Percentiles rank a stretch among this genome's conserved stretches.
These are phyloP conservation scores for Coemansia interrupta DNA, from an alignment of 192 early-diverging fungal species.

Conservation along the genomic window DNA sequence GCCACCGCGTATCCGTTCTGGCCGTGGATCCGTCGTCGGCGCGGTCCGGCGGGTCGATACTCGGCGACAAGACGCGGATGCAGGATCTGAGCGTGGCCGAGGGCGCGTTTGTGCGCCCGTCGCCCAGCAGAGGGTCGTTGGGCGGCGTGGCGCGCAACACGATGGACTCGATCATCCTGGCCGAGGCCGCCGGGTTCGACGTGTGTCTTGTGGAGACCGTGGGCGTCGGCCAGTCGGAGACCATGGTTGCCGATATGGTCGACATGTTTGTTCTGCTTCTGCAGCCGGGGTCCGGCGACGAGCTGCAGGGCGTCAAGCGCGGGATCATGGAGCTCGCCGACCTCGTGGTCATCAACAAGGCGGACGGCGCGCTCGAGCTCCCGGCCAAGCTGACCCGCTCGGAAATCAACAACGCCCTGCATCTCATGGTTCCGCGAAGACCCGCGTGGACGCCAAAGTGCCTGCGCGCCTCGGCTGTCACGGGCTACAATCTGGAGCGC, in stretches of 20 bases:
- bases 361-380: conserved; percentile 64
- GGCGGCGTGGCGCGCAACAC: conserved; percentile 79
- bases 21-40: conserved; percentile 82
- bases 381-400: conserved; percentile 63
- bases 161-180: conserved; percentile 72
- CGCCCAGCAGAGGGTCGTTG: conserved; percentile 69
- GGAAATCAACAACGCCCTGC: conserved; percentile 48
- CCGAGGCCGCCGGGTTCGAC: conserved; percentile 79
- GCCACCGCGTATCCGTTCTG: conserved; percentile 72
- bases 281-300: conserved; percentile 79
- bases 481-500: conserved; percentile 34
- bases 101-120: conserved; percentile 73
- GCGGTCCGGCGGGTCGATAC: conserved; percentile 75
- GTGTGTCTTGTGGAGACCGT: conserved; percentile 80
- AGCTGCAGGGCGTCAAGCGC: conserved; percentile 86
- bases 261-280: conserved; percentile 81
- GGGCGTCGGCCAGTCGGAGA: conserved; percentile 84
- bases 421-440: conserved; percentile 30
- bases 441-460: conserved; percentile 31
- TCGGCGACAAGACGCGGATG: conserved; percentile 88
- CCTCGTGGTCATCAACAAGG: conserved; percentile 77
- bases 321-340: conserved; percentile 85
- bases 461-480: conserved; percentile 35
- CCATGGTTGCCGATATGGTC: conserved; percentile 83
- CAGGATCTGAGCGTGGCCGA: conserved; percentile 60